A percentile compares a stretch with the other conserved stretches of the same genome.
phyloP scores from a whole-genome alignment of 208 protist genomes.

The Crithidia expoeki region DNA sequence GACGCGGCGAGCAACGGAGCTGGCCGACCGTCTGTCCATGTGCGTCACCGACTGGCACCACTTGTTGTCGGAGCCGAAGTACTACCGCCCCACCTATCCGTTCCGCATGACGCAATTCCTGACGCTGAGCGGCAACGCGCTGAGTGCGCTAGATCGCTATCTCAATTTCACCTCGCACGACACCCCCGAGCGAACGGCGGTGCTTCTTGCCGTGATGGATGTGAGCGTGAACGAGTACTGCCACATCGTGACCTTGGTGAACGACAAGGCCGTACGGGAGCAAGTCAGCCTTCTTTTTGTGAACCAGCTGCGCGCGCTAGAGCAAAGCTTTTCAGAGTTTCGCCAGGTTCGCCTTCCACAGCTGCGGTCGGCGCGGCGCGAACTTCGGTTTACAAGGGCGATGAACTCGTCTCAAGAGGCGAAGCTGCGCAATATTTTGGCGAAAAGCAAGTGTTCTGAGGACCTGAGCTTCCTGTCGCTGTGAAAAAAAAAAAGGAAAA shows the following conservation, averaged over 20 bases:
- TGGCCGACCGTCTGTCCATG: slow-evolving; percentile 12
- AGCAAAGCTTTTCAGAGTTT: slow-evolving; percentile 15
- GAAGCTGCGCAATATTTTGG: neutral
- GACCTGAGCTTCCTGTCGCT: slow-evolving; percentile 25
- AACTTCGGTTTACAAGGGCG: slow-evolving; percentile 13
- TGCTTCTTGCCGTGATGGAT: slow-evolving; percentile 30
- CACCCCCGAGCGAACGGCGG: slow-evolving; percentile 19
- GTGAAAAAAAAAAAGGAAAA: neutral
- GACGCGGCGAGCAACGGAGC: neutral
- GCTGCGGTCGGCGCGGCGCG: slow-evolving; percentile 14
- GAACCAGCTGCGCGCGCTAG: slow-evolving; percentile 1
- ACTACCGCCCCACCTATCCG: slow-evolving; percentile 23
- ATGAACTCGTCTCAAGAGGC: slow-evolving; percentile 16
- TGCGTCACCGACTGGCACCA: slow-evolving; percentile 40
- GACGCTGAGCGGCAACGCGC: slow-evolving; percentile 11
- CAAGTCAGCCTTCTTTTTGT: neutral
- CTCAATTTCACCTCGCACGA: slow-evolving; percentile 6
- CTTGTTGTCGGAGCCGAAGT: slow-evolving; percentile 15
- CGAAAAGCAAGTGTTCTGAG: slow-evolving; percentile 16
- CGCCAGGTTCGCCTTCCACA: slow-evolving; percentile 3
- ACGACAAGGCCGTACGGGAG: slow-evolving; percentile 17
- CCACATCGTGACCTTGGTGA: slow-evolving; percentile 18
- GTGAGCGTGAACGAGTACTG: slow-evolving; percentile 40
- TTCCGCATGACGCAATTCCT: slow-evolving; percentile 30
- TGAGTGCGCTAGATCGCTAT: slow-evolving; percentile 10